Base-by-base conservation (phyloP, 2,329 filamentous ascomycete genomes). In the Neofusicoccum ribis region DNA sequence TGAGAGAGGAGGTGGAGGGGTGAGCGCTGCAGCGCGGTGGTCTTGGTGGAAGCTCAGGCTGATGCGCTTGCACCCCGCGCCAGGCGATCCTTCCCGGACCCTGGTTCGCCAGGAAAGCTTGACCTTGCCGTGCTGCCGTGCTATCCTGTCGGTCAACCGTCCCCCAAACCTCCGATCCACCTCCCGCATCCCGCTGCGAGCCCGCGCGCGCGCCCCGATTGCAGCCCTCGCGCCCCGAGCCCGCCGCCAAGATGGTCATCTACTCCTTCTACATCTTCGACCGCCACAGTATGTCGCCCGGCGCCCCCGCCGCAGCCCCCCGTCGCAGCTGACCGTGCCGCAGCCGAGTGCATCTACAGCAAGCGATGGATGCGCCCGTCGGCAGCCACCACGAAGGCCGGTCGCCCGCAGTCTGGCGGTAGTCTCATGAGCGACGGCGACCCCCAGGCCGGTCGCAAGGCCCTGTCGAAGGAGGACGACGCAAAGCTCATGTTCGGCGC, bases 191-290 rank as follows among this genome's bases (percentile, higher is more conserved):
- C 37, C 31, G 58, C 43, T 6, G 31, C 37, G 54, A 27, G 5
- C 17, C 46, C 46, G 46, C 46, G 27, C 27, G 27, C 47, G 17
- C 44, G n/a, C 36, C 52, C 27, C 56, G 51, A 61, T 44, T 36
- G 9, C 14, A 36, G 39, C 27, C 43, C 31, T 20, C 23, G 8
- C 54, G 12, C 34, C n/a, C 6, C 51, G 52, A 3, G 15, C n/a
- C 34, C 14, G 9, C 58, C 39, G 46, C 37, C 77, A 82, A 72
- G 75, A 98, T 99, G 95, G 89, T 91, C 67, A 91, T 98, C 79
- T 98, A 96, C 82, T 93, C 93, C 67, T 97, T 99, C 81, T 97
- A 97, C 84, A 97, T 99, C 76, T 99, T 99, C 78, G 95, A 99
- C 82, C 90, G 95, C 70, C 95, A 99, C 81, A 97, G 95, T 97